Evolutionary conservation across 2,329 filamentous ascomycete genomes (phyloP), one percentile per base, ranked within the genome.

Genomic region (Neofusicoccum parvum): DNA sequence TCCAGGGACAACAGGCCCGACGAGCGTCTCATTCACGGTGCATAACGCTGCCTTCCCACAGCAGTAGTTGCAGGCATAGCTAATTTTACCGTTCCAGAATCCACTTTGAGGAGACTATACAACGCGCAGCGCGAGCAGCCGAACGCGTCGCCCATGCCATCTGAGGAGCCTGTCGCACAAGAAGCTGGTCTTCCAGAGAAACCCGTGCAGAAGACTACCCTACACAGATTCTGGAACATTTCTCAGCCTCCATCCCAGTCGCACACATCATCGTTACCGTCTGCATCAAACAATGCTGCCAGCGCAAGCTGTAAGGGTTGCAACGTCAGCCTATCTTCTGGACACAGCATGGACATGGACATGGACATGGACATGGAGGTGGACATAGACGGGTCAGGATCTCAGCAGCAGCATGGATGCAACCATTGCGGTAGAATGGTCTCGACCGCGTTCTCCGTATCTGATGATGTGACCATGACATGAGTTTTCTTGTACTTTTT

Each of bases 1-100:
- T 81, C 85, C 68, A 80, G 86, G 66, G 82, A 88, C 72, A 83
- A 85, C 70, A 80, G 86, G 50, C 87, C 86, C 0, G 81, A 86
- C 63, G 85, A 87, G 64, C 76, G 81, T 63, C 74, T 79, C 15
- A 80, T 88, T 65, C 83, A 87, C 72, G 81, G 86, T 87, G 76
- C 69, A 79, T 34, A 17, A 17, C 20, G 11, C 20, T 17, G 56
- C 39, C 14, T 4, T 5, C 10, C 10, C 37, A 27, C 37, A 3
- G 7, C 2, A 3, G 27, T 7, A 11, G 7, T 2, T 37, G 1
- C 17, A 32, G 27, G 67, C 68, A 64, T 64, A 58, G 34, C 39
- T 66, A 70, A 62, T 56, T 65, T 66, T 71, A 67, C 71, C 60
- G 59, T 17, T n/a, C 49, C 66, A 83, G 81, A 81, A 67, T 79